These are phyloP conservation scores for Verticillium klebahnii DNA, from an alignment of 2,329 filamentous ascomycete species.

Conservation along the genomic window DNA sequence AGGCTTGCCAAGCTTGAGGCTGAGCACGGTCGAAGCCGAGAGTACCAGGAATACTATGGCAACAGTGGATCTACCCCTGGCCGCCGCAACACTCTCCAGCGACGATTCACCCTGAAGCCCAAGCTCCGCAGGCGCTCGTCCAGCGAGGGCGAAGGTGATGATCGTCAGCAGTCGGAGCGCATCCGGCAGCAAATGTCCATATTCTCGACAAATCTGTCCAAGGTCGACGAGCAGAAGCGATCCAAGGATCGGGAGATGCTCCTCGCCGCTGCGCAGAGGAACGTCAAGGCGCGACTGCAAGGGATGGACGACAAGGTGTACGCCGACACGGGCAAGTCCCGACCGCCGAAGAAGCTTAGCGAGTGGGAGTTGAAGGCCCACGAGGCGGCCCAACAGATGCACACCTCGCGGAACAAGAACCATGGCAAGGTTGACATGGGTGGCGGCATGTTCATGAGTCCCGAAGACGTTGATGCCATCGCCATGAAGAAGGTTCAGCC, in stretches of 20 bases:
- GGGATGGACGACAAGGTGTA: constrained; percentile 80
- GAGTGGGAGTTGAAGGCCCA: constrained; percentile 79
- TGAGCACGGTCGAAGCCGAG: constrained; percentile 57
- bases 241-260: constrained; percentile 70
- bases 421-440: constrained; percentile 64
- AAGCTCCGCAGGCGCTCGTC: constrained; percentile 60
- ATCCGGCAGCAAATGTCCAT: constrained; percentile 77
- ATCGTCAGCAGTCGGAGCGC: constrained; percentile 64
- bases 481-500: constrained; percentile 75
- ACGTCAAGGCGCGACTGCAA: constrained; percentile 74
- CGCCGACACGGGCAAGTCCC: constrained; percentile 64
- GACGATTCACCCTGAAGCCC: constrained; percentile 45
- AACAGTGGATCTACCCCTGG: constrained; percentile 32
- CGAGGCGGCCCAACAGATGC: constrained; percentile 61
- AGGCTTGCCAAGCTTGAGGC: constrained; percentile 75
- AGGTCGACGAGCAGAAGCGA: constrained; percentile 70
- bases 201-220: constrained; percentile 62
- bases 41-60: constrained; percentile 75
- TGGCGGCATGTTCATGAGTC: constrained; percentile 74
- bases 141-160: constrained; percentile 58
- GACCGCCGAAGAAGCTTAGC: constrained; percentile 61
- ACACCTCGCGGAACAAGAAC: constrained; percentile 39
- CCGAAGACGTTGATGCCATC: constrained; percentile 73
- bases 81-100: constrained; percentile 18
- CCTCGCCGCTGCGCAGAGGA: constrained; percentile 74